A percentile compares a stretch with the other conserved stretches of the same genome.
Conservation (phyloP, 768 basidiomycete genomes). For the Gyrodon lividus region DNA sequence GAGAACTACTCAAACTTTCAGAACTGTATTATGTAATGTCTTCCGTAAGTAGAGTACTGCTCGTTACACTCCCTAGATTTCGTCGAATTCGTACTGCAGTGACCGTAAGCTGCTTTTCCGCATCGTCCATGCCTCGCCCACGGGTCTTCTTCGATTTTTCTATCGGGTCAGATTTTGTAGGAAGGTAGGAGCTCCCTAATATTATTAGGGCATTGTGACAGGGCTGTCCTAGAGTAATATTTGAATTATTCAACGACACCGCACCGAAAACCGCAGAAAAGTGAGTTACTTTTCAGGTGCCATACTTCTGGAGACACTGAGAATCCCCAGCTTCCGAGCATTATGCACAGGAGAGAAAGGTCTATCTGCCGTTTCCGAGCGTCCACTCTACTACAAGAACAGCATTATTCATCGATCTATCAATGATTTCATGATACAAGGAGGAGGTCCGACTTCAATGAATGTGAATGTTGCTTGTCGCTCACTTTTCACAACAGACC, state of each 20-base stretch:
- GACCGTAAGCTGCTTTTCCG: too few relatives aligned
- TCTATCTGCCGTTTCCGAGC: constrained; percentile 55
- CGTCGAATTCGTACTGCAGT: too few relatives aligned
- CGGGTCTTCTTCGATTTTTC: constrained; percentile 72
- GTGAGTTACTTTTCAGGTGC: constrained; percentile 38
- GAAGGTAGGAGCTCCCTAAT: constrained; percentile 44
- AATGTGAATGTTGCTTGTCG: neutral
- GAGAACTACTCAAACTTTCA: too few relatives aligned
- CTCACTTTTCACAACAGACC: constrained; percentile 45
- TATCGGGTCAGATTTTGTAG: constrained; percentile 46
- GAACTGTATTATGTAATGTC: too few relatives aligned
- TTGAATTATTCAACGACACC: constrained; percentile 73
- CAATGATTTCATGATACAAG: constrained; percentile 76
- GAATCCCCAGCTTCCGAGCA: constrained; percentile 64
- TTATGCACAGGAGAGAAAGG: constrained; percentile 88
- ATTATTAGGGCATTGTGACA: constrained; percentile 1
- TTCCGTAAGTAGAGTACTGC: too few relatives aligned
- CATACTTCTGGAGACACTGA: constrained; percentile 10
- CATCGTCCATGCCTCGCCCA: constrained; percentile 45
- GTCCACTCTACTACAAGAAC: constrained; percentile 81
- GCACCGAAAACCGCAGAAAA: constrained; percentile 81
- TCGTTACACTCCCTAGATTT: too few relatives aligned
- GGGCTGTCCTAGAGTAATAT: constrained; percentile 51
- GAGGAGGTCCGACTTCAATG: constrained; percentile 52
- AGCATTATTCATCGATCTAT: constrained; percentile 79